Evolutionary conservation across 148 eudicot species (phyloP).

Genomic region (Fallopia convolvulus): DNA sequence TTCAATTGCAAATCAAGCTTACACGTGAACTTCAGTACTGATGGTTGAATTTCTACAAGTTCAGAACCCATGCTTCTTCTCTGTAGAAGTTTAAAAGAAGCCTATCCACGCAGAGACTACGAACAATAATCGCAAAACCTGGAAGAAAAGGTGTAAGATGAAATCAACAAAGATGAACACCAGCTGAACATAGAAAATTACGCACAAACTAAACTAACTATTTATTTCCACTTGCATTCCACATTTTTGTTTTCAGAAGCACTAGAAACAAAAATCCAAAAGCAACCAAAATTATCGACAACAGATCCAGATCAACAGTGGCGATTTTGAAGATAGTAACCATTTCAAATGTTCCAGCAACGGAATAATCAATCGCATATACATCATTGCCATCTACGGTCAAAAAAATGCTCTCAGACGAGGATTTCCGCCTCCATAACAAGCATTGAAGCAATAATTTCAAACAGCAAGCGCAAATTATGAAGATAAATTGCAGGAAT

Average conservation of each 20-base stretch:
- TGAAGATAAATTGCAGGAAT: background rate
- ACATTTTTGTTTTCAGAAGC: background rate
- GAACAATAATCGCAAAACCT: constrained; percentile 4
- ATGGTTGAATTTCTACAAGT: constrained; percentile 58
- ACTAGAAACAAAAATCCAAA: background rate
- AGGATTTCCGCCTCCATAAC: background rate
- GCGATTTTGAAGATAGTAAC: background rate
- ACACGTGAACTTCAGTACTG: constrained; percentile 56
- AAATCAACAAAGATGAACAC: background rate
- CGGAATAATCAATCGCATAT: background rate
- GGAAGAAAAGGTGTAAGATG: constrained; percentile 1
- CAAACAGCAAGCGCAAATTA: background rate
- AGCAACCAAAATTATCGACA: background rate
- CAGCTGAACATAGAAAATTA: background rate
- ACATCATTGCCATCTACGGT: background rate
- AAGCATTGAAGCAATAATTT: background rate
- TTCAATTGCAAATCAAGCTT: constrained; percentile 16
- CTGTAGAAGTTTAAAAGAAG: constrained; percentile 14
- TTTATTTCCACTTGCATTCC: background rate
- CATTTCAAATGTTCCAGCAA: background rate
- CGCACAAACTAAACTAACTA: background rate
- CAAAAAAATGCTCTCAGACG: background rate
- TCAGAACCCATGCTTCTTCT: constrained; percentile 35
- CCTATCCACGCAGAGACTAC: background rate
- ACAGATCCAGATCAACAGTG: constrained; percentile 2